A percentile compares a stretch with the other conserved stretches of the same genome.
phyloP scores from a whole-genome alignment of 2,329 filamentous ascomycete genomes.

The Aureobasidium sp. region DNA sequence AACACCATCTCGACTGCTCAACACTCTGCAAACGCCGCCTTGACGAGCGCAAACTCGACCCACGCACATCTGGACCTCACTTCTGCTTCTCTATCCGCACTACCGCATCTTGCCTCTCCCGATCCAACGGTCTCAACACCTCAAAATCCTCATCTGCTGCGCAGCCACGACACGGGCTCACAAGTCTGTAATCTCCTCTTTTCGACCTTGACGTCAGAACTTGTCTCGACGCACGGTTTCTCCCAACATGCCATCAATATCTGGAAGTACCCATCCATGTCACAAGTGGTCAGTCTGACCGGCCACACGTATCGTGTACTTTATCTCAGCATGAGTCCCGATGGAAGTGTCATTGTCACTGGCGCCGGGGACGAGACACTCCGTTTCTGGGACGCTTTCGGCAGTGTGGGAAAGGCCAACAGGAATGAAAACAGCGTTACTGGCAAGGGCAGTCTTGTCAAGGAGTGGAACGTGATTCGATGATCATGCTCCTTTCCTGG shows the following conservation, averaged over 20 bases:
- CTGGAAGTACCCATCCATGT: constrained; percentile 99
- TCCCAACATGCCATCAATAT: constrained; percentile 98
- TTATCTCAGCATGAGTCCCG: constrained; percentile 94
- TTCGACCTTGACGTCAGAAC: constrained; percentile 96
- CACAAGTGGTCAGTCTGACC: constrained; percentile 88
- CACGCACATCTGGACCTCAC: constrained; percentile 18
- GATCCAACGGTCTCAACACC: constrained; percentile 31
- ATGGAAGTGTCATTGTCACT: constrained; percentile 88
- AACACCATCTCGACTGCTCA: constrained; percentile 57
- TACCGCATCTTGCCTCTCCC: constrained; percentile 25
- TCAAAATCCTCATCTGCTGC: constrained; percentile 46
- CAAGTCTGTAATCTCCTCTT: constrained; percentile 98
- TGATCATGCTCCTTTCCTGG: constrained; percentile 24
- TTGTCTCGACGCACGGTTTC: constrained; percentile 94
- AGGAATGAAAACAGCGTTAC: constrained; percentile 55
- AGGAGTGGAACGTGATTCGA: constrained; percentile 79
- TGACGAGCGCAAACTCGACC: constrained; percentile 22
- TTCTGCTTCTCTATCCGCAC: constrained; percentile 21
- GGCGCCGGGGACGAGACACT: constrained; percentile 94
- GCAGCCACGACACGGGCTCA: constrained; percentile 90
- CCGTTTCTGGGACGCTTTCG: constrained; percentile 95
- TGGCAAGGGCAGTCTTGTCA: constrained; percentile 48
- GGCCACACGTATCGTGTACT: constrained; percentile 95
- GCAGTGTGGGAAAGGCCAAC: constrained; percentile 63
- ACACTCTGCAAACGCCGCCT: constrained; percentile 34